Evolutionary conservation across 1,139 yeast species (phyloP).

Genomic region (Komagataea norvegica): DNA sequence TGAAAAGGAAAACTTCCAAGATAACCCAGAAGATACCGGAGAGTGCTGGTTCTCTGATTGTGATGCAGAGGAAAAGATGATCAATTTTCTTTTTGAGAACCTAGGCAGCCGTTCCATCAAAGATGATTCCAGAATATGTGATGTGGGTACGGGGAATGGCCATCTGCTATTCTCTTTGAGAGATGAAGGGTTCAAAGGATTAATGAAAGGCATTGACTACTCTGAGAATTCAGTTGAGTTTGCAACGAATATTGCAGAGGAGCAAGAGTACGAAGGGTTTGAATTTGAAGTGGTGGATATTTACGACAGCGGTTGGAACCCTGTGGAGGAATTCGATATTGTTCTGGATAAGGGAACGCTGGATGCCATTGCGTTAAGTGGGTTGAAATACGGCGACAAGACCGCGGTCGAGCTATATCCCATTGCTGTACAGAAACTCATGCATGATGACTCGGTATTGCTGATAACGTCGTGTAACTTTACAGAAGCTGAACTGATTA

Average conservation of each 20-base stretch:
- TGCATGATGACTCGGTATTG: slow-evolving; percentile 55
- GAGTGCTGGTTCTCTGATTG: slow-evolving; percentile 96
- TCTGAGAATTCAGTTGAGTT: slow-evolving; percentile 73
- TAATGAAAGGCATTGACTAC: slow-evolving; percentile 76
- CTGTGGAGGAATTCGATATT: slow-evolving; percentile 50
- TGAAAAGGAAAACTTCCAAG: slow-evolving; percentile 66
- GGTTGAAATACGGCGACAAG: slow-evolving; percentile 39
- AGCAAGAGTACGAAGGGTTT: slow-evolving; percentile 39
- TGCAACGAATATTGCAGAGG: slow-evolving; percentile 48
- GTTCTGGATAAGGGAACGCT: slow-evolving; percentile 91
- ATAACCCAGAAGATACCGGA: slow-evolving; percentile 80
- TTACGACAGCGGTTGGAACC: slow-evolving; percentile 26
- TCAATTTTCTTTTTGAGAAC: slow-evolving; percentile 52
- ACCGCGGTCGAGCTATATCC: slow-evolving; percentile 55
- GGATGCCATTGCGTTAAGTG: slow-evolving; percentile 92
- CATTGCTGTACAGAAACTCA: slow-evolving; percentile 48
- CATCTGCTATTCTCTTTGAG: slow-evolving; percentile 68
- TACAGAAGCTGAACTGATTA: slow-evolving; percentile 68
- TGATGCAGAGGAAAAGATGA: slow-evolving; percentile 81
- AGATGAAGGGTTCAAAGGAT: slow-evolving; percentile 53
- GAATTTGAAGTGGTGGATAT: slow-evolving; percentile 43
- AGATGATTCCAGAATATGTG: slow-evolving; percentile 46
- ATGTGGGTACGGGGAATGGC: slow-evolving; percentile 95
- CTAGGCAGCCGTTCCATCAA: slow-evolving; percentile 30
- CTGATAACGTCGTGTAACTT: slow-evolving; percentile 94